Base-by-base conservation (phyloP, 2,329 filamentous ascomycete genomes). In the Colletotrichum sp. region DNA sequence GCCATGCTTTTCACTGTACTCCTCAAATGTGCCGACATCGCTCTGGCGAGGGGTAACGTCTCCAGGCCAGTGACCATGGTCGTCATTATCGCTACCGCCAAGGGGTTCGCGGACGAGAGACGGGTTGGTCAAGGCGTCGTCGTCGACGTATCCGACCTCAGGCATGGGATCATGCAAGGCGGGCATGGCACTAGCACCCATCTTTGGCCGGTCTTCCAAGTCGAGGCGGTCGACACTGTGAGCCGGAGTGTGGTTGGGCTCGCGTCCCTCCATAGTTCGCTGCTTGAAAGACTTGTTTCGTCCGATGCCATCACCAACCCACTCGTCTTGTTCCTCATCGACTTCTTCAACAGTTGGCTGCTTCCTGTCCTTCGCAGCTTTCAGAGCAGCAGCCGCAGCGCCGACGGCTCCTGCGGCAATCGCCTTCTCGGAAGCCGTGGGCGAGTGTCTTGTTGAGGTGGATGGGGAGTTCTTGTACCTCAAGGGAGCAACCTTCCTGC, bases 71-170 rank as follows among this genome's bases (percentile, higher is more conserved):
- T 83, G 79, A 12, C 78, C 79, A 32, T 76, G 71, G 32, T 80
- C 78, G 55, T 78, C 79, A 19, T 82, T 74, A 11, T 84, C 81
- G 3, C 79, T 79, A 34, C 90, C 91, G 67, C 91, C 93, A 66
- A 94, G 90, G 1, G 93, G 93, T 22, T 94, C 95, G 78, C 96
- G 91, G 55, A 98, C 92, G 66, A 96, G 89, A 0, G 96, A 98
- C 4, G 95, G 95, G 81, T 98, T 98, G 22, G 96, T 98, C 61
- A 92, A 93, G 19, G 95, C 90, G 77, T 98, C 95, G 48, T 91
- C 90, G 13, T 90, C 87, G 3, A 86, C 79, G 78, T 95, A 94
- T 6, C 94, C 95, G 80, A 94, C 92, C 81, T 96, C 95, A 0
- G 94, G 95, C 87, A 96, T 91, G 7, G 94, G 93, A 79, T 96